Evolutionary conservation across 2,329 filamentous ascomycete genomes (phyloP).

Genomic region (Claviceps sp.): DNA sequence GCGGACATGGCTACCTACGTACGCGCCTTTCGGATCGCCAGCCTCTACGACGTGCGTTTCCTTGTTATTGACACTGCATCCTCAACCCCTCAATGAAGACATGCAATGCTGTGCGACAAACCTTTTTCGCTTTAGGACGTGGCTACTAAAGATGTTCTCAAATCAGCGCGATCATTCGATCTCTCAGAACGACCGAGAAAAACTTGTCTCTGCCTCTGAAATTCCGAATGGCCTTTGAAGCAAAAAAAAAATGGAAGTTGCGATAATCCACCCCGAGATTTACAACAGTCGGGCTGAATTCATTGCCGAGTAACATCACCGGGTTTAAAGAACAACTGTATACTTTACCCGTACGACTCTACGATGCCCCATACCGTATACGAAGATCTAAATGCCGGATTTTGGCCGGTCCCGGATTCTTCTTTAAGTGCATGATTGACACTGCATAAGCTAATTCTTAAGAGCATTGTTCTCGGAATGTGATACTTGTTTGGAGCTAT

Average conservation of each 20-base stretch:
- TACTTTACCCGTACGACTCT: conserved; percentile 25
- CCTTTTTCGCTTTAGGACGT: conserved; percentile 30
- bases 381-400: conserved; percentile 24
- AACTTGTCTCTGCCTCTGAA: conserved; percentile 23
- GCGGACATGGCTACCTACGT: conserved; percentile 34
- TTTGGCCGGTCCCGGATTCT: conserved; percentile 14
- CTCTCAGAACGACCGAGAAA: conserved; percentile 36
- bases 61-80: conserved; percentile 40
- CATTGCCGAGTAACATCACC: conserved; percentile 6
- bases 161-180: conserved; percentile 39
- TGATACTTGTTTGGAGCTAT: too few species aligned
- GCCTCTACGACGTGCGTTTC: conserved; percentile 26
- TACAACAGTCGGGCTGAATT: neutral
- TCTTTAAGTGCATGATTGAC: neutral
- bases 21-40: conserved; percentile 34
- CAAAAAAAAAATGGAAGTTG: neutral
- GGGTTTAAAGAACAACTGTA: conserved; percentile 22
- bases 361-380: conserved; percentile 23
- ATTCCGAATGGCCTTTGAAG: conserved; percentile 20
- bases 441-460: neutral
- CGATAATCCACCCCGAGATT: conserved; percentile 10
- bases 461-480: too few species aligned
- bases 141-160: conserved; percentile 38
- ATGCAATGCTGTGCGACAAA: conserved; percentile 35
- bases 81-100: conserved; percentile 31